Base-by-base conservation (phyloP, 2,329 filamentous ascomycete genomes). In the Talaromyces sp. region DNA sequence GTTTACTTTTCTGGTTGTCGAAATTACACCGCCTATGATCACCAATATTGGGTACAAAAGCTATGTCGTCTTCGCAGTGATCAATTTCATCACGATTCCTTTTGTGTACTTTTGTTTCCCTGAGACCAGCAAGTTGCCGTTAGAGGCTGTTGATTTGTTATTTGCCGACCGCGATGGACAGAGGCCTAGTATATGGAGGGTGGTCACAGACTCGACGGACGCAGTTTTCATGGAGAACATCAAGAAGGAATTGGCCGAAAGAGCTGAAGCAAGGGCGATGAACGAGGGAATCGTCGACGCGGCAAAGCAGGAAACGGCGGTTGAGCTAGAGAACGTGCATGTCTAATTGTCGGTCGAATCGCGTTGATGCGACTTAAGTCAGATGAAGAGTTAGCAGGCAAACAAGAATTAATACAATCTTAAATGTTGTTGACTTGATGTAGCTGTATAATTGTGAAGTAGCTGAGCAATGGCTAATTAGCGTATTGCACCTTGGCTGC, bases 31-130 rank as follows among this genome's bases (percentile, higher is more conserved):
- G 0, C 74, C 79, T 54, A 79, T 81, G 77, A 67, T 80, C 16
- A 66, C 67, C 13, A 60, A 68, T 47, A 80, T 80, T 52, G 68
- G 70, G 6, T 81, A 78, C 78, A 76, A 77, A 48, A 77, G 76
- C 5, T 81, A 81, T 68, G 73, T 81, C 43, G 79, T 81, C 72
- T 81, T 81, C 65, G 77, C 76, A 1, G 68, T 69, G 48, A 73
- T 78, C 74, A 79, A 79, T 69, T 72, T 72, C 62, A 68, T 74
- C 54, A 84, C 84, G 75, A 78, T 85, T 57, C 83, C 83, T 9
- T 63, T 83, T 67, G 82, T 84, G 70, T 82, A 79, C 72, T 82
- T 85, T 78, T 83, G 85, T 76, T 83, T 85, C 70, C 81, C 82
- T 1, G 82, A 84, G 72, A 82, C 82, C 1, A 77, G 77, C 35